These are phyloP conservation scores for Malassezia arunalokei DNA, from an alignment of 1,284 basidiomycete genomes.

Conservation along the genomic window DNA sequence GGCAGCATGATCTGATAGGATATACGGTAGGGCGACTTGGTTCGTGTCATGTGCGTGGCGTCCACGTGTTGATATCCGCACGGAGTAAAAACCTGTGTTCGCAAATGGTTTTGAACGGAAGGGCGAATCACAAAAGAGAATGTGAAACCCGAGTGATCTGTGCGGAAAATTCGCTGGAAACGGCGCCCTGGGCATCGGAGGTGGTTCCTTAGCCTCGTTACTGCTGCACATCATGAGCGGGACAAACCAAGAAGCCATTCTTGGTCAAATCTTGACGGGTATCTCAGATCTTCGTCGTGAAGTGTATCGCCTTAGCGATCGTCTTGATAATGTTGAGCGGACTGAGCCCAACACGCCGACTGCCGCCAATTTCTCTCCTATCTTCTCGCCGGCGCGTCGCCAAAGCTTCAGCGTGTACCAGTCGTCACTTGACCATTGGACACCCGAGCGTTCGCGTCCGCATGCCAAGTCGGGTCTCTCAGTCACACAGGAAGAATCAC, in stretches of 20 bases:
- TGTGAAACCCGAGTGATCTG: neutral
- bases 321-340: slow-evolving; percentile 13
- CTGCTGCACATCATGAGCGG: neutral
- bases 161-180: neutral
- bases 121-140: neutral
- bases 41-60: too few species aligned
- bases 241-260: slow-evolving; percentile 10
- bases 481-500: slow-evolving; percentile 23
- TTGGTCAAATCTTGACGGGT: slow-evolving; percentile 34
- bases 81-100: too few species aligned
- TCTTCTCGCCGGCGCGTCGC: slow-evolving; percentile 25
- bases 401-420: slow-evolving; percentile 15
- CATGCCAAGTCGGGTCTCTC: slow-evolving; percentile 14
- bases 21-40: neutral
- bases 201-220: too few species aligned
- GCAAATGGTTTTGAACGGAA: too few species aligned
- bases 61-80: too few species aligned
- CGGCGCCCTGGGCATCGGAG: too few species aligned
- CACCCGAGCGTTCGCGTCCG: slow-evolving; percentile 4
- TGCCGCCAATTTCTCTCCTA: slow-evolving; percentile 9
- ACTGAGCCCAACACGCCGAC: slow-evolving; percentile 5
- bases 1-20: neutral
- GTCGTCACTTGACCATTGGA: slow-evolving; percentile 16
- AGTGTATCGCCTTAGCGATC: slow-evolving; percentile 15
- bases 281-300: slow-evolving; percentile 36